Conservation (phyloP, 345 rosid genomes). For the Tarenaya hassleriana region DNA sequence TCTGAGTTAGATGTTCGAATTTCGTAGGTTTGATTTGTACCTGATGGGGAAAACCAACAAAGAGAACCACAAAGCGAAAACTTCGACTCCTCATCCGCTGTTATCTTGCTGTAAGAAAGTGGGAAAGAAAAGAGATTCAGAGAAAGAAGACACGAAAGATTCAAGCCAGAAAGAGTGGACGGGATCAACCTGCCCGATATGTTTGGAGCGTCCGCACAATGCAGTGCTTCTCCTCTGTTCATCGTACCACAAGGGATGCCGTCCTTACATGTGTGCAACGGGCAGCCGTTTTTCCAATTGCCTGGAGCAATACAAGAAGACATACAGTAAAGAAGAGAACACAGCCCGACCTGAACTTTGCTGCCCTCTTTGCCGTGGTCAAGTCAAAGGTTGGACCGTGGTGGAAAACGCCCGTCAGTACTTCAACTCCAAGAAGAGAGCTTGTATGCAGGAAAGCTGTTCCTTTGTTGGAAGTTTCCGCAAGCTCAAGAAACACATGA, state of each 20-base stretch:
- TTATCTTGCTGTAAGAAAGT: slow-evolving; percentile 37
- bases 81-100: slow-evolving; percentile 28
- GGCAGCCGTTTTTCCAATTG: slow-evolving; percentile 74
- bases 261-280: slow-evolving; percentile 92
- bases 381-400: slow-evolving; percentile 90
- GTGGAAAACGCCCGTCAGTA: slow-evolving; percentile 65
- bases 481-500: slow-evolving; percentile 74
- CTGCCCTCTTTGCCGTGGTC: slow-evolving; percentile 85
- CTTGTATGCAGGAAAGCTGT: slow-evolving; percentile 77
- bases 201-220: slow-evolving; percentile 81
- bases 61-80: slow-evolving; percentile 19
- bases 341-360: slow-evolving; percentile 64
- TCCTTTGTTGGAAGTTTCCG: slow-evolving; percentile 54
- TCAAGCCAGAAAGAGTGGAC: slow-evolving; percentile 55
- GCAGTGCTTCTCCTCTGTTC: slow-evolving; percentile 82
- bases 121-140: slow-evolving; percentile 24
- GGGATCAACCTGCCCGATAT: slow-evolving; percentile 58
- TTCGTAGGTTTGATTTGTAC: slow-evolving; percentile 1
- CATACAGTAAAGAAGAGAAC: slow-evolving; percentile 43
- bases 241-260: slow-evolving; percentile 80
- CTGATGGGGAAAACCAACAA: slow-evolving; percentile 56
- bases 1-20: slow-evolving; percentile 6
- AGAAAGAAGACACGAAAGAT: slow-evolving; percentile 28
- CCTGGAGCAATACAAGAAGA: slow-evolving; percentile 78
- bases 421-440: slow-evolving; percentile 58